phyloP scores from a whole-genome alignment of 2,329 filamentous ascomycete genomes.

The Cryphonectria naterciae region DNA sequence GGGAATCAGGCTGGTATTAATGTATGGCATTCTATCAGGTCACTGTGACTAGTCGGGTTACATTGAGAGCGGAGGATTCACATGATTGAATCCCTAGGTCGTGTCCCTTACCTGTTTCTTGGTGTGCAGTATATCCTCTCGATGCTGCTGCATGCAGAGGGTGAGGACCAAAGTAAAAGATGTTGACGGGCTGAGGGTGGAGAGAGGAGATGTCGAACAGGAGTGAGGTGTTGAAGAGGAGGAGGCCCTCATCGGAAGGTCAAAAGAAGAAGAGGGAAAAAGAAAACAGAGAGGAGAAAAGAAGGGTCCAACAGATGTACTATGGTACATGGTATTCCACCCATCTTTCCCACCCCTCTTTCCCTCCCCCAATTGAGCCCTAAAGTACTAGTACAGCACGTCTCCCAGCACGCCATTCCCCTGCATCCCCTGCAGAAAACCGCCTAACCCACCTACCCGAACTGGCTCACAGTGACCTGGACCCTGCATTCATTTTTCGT shows the following conservation, averaged over 20 bases:
- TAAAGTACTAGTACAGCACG: not conserved
- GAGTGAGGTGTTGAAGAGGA: not conserved
- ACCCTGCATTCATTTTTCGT: not conserved
- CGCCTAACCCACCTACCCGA: slow-evolving; percentile 9
- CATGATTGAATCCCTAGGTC: not conserved
- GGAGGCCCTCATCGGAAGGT: not conserved
- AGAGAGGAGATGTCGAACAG: not conserved
- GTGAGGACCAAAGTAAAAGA: not conserved
- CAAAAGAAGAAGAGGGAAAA: not conserved
- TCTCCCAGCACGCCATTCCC: not conserved
- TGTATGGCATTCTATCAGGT: slow-evolving; percentile 20
- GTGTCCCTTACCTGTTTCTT: slow-evolving; percentile 14
- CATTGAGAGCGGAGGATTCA: slow-evolving; percentile 3
- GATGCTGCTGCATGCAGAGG: not conserved
- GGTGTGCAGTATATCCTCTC: not conserved
- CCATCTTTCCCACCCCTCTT: slow-evolving; percentile 7
- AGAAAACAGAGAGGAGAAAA: slow-evolving; percentile 7
- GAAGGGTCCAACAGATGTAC: slow-evolving; percentile 22
- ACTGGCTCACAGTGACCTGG: not conserved
- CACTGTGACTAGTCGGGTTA: slow-evolving; percentile 17
- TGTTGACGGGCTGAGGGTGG: not conserved
- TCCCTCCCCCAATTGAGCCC: no score
- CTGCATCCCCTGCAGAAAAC: slow-evolving; percentile 6
- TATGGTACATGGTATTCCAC: not conserved
- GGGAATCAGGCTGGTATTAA: slow-evolving; percentile 10